Evolutionary conservation across 1,139 yeast species (phyloP), one percentile per base, ranked within the genome.

Genomic region (Chernovozyma aurita): DNA sequence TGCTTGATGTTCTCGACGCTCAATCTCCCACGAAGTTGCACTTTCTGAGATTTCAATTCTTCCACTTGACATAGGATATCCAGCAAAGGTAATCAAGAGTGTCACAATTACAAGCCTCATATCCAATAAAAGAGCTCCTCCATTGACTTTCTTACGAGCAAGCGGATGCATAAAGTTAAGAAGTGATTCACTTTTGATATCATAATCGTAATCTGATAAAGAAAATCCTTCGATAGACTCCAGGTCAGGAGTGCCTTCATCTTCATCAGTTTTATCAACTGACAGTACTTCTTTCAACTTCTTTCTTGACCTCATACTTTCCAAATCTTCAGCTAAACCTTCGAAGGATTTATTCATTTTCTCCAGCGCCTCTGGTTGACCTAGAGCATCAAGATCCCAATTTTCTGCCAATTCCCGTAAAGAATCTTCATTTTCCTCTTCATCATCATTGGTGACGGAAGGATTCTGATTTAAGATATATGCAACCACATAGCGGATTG

Each of bases 401-500:
- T 26, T 6, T 6, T 14, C 17, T 6, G 28, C 28, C 6, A 26
- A 6, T 8, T 26, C 28, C 11, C 6, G 6, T 13, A 26, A 14
- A 6, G 17, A 6, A 6, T 26, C 28, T 13, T 26, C 12, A 16
- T 26, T 6, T 13, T 16, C 28, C 1, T 30, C 34, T 4, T 38
- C 45, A 11, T 49, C 53, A n/a, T 53, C 54, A 18, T 44, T 39
- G 9, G 47, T 42, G 54, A 57, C 57, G 9, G 67, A 56, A 1
- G 65, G 66, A 37, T 61, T 61, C 36, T 61, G 67, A 50, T 82
- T 81, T 33, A 84, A 53, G 14, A 79, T 65, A 45, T 80, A 65
- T 0, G 87, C 84, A 7, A 80, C 55, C 0, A 80, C 74, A 31
- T 76, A 70, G 25, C 94, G 57, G 17, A 82, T 59, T 0, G 87